Evolutionary conservation across 2,329 filamentous ascomycete genomes (phyloP), one percentile per base, ranked within the genome.

Genomic region (Celoporthe dispersa): DNA sequence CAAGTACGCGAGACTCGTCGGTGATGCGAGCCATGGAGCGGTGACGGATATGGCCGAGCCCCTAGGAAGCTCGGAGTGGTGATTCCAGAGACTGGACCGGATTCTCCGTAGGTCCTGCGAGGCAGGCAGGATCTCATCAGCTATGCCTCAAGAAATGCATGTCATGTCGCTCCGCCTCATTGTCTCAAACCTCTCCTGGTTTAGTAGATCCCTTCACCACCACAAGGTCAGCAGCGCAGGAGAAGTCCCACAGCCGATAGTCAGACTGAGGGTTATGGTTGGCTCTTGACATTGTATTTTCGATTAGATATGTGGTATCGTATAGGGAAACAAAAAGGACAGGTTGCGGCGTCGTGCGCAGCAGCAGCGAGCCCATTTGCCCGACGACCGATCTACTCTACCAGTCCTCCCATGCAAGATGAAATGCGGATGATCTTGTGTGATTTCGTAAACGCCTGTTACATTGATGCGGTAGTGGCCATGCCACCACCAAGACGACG

Each of bases 1-100:
- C 73, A 93, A 93, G 81, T 93, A 93, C 76, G 90, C 91, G 7
- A 72, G 78, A 39, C 79, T 89, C 64, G 87, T 90, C 60, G 88
- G 83, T 74, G 81, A 89, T 72, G 87, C 87, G 7, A 88, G 86
- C 77, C 80, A 82, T 19, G 87, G 87, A 16, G 89, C 87, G 74
- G 84, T 89, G 48, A 89, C 87, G 25, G 86, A 87, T 67, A 78
- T 77, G 66, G 76, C 74, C 7, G 78, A 75, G 7, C 74, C 76
- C 12, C 70, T 61, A 44, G 68, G 60, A 19, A 66, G 31, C 19
- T 39, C 67, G 2, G 70, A 73, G 25, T 75, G 74, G 74, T 75
- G 63, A 67, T 60, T 8, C 11, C 8, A 7, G 33, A 37, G 57
- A 37, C 57, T 35, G 28, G 7, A 35, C 14, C 57, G 22, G 57